Conservation (phyloP, 139 green algal genomes). For the Penium margaritaceum region DNA sequence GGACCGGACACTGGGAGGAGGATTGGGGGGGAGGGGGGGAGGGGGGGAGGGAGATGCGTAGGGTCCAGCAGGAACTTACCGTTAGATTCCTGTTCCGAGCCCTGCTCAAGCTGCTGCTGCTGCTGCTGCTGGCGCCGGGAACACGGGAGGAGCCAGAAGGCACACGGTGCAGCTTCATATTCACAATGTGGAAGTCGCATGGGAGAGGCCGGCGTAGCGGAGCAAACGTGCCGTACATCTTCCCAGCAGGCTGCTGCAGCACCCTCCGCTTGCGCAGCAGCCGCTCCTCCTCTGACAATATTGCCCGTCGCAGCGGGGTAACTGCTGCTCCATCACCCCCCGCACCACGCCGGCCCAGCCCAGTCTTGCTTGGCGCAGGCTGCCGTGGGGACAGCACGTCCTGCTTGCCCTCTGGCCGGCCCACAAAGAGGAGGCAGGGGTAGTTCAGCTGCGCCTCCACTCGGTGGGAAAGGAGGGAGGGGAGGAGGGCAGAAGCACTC, state of each 20-base stretch:
- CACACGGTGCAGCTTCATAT: slow-evolving; percentile 20
- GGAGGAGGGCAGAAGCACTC: slow-evolving; percentile 19
- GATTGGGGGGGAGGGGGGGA: neutral
- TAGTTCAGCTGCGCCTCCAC: slow-evolving; percentile 29
- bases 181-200: slow-evolving; percentile 35
- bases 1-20: neutral
- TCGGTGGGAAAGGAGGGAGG: slow-evolving; percentile 39
- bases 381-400: neutral
- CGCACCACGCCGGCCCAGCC: neutral
- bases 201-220: slow-evolving; percentile 5
- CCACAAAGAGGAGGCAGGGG: slow-evolving; percentile 28
- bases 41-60: neutral
- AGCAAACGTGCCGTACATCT: slow-evolving; percentile 3
- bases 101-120: no score
- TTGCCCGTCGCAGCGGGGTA: neutral
- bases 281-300: neutral
- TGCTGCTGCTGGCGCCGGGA: no score
- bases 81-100: no score
- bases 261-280: neutral
- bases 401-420: slow-evolving; percentile 2
- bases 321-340: neutral
- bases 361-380: no score
- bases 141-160: neutral
- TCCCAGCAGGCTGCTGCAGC: neutral
- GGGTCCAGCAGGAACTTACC: neutral